Evolutionary conservation across 2,329 filamentous ascomycete genomes (phyloP).

Genomic region (Ilyonectria destructans): DNA sequence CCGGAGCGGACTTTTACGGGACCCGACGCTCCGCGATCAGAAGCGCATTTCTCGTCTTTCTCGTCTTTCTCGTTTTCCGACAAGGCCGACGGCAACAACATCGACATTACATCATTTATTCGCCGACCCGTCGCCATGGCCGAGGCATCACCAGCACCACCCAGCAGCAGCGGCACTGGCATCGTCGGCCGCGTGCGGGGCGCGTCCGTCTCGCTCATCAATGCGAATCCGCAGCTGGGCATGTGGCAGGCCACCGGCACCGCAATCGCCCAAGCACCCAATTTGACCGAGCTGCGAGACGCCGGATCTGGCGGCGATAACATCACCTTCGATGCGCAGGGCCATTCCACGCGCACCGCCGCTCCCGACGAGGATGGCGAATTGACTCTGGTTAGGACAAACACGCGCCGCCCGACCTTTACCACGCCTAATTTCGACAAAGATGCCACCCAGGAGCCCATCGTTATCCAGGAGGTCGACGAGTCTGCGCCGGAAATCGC

Average conservation of each 20-base stretch:
- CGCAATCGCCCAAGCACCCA: conserved; percentile 51
- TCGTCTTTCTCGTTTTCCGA: background rate
- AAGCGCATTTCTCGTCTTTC: background rate
- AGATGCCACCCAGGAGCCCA: conserved; percentile 7
- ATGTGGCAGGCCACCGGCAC: conserved; percentile 53
- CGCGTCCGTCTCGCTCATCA: conserved; percentile 48
- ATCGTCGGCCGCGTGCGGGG: conserved; percentile 47
- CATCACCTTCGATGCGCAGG: conserved; percentile 50
- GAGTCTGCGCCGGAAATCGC: background rate
- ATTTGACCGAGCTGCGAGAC: conserved; percentile 50
- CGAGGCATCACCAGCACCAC: background rate
- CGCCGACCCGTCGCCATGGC: conserved; percentile 5
- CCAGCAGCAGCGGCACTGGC: conserved; percentile 18
- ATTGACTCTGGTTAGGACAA: conserved; percentile 42
- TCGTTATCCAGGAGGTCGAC: conserved; percentile 7
- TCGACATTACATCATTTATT: background rate
- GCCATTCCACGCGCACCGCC: conserved; percentile 49
- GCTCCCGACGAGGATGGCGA: conserved; percentile 44
- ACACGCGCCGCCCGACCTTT: conserved; percentile 25
- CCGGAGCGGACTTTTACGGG: conserved; percentile 9
- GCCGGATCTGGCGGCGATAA: conserved; percentile 47
- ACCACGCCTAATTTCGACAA: conserved; percentile 27
- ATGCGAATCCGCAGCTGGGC: conserved; percentile 50
- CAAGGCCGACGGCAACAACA: conserved; percentile 5
- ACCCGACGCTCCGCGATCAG: conserved; percentile 4